A percentile compares a stretch with the other conserved stretches of the same genome.
These are phyloP conservation scores for Gnaphalium uliginosum DNA, from an alignment of 129 eudicot species.

Conservation along the genomic window DNA sequence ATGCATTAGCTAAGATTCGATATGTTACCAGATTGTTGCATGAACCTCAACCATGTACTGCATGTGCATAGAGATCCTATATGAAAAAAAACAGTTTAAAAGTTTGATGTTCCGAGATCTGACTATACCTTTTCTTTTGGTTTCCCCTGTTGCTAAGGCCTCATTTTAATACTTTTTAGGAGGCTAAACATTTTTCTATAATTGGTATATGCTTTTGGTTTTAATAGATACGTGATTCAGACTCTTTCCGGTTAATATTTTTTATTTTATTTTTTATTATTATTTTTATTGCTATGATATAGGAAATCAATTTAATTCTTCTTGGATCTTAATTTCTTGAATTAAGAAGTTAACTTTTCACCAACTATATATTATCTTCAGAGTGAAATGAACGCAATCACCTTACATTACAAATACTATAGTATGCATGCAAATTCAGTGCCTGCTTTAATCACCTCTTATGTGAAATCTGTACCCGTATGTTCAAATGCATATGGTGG, in stretches of 20 bases:
- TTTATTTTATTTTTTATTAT: too few relatives aligned
- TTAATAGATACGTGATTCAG: neutral
- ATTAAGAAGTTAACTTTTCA: neutral
- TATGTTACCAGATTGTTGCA: neutral
- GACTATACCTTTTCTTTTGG: neutral
- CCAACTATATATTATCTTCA: neutral
- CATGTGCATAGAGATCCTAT: neutral
- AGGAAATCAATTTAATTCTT: neutral
- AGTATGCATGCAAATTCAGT: neutral
- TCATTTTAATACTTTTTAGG: neutral
- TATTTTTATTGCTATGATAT: neutral
- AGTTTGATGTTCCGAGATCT: neutral
- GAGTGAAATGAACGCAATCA: neutral
- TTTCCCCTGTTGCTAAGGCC: neutral
- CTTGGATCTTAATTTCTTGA: neutral
- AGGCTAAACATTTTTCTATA: neutral
- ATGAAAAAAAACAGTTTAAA: neutral
- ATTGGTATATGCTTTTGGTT: neutral
- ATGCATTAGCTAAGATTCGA: slow-evolving; percentile 10
- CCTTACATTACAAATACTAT: neutral
- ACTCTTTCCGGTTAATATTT: neutral
- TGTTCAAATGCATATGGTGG: neutral
- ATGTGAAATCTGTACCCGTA: neutral
- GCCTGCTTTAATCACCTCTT: neutral
- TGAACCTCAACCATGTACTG: neutral